Evolutionary conservation across 2,329 filamentous ascomycete genomes (phyloP).

Genomic region (Penicillium sp.): DNA sequence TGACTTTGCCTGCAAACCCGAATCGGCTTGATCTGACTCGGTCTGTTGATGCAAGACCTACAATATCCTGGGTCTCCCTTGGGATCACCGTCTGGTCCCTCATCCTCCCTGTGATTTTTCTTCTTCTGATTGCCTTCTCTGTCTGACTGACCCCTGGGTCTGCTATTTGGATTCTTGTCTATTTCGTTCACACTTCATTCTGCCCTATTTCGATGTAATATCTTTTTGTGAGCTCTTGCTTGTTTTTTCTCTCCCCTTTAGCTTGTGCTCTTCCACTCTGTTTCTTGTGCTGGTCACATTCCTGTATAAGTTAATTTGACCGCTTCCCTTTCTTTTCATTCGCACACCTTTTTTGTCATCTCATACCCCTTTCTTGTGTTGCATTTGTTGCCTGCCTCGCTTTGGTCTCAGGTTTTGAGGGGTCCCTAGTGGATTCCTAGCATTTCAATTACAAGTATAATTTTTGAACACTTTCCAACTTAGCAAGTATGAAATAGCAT

Average conservation of each 20-base stretch:
- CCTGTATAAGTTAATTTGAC: constrained; percentile 44
- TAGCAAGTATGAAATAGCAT: background rate
- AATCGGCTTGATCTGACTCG: constrained; percentile 26
- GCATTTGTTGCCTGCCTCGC: constrained; percentile 34
- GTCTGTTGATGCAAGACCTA: constrained; percentile 12
- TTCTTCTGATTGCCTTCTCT: constrained; percentile 19
- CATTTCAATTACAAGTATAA: constrained; percentile 28
- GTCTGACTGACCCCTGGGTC: background rate
- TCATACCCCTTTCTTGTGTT: constrained; percentile 42
- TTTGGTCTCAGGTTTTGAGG: constrained; percentile 29
- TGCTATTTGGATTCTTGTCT: constrained; percentile 9
- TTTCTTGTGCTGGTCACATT: constrained; percentile 48
- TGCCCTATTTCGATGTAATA: constrained; percentile 41
- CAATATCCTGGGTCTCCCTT: constrained; percentile 37
- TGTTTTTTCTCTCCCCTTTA: constrained; percentile 16
- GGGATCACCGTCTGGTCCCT: constrained; percentile 46
- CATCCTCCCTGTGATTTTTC: constrained; percentile 39
- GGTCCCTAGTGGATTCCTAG: constrained; percentile 25
- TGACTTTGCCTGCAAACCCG: constrained; percentile 6
- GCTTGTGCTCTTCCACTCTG: constrained; percentile 19
- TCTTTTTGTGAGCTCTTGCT: constrained; percentile 20
- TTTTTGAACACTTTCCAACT: background rate
- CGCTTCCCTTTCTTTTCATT: constrained; percentile 10
- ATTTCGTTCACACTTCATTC: constrained; percentile 31
- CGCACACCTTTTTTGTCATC: constrained; percentile 31